Base-by-base conservation (phyloP, 164 flowering plant species). In the Stephania japonica region DNA sequence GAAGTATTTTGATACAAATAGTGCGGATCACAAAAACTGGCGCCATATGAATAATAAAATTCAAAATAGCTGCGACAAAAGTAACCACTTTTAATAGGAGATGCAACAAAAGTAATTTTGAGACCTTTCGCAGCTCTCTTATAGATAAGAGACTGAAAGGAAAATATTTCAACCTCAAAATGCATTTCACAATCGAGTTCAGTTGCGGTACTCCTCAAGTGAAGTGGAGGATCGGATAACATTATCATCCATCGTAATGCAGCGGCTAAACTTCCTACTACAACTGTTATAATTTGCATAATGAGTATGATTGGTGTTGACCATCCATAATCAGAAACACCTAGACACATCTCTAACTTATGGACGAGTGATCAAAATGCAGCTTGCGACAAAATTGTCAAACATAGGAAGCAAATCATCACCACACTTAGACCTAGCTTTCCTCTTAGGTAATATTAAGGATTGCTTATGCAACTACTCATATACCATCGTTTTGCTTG, bases 271-370 rank as follows among this genome's bases (percentile, higher is more conserved):
- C 69, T 23, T 11, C 69, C 69, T 4, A 67, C 23, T 3, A 67
- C 18, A 12, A 42, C 18, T 7, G 23, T 16, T 5, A 67, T 8
- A 5, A 24, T 67, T 67, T 41, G 44, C 9, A 2, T 42, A 3
- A 41, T 0, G 42, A 19, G 8, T 27, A 41, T 67, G 6, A 32
- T 67, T 47, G 11, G 23, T 9, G 18, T 32, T 8, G 24, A 59
- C 64, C 64, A 59, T 6, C 64, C 64, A 59, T 59, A 59, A n/a
- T 59, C 64, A 59, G 25, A 56, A 56, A 59, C 44, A 5, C 69
- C 49, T 16, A 6, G 8, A 27, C 69, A 67, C 18, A 41, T 38
- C 69, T 67, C 7, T 12, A 67, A 7, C 18, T 67, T 42, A 16
- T 67, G n/a, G 14, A 67, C 0, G 16, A 67, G 47, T 2, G 43